Percentiles rank a stretch among this genome's conserved stretches.
Conservation (phyloP, 1,284 basidiomycete genomes). For the Papiliotrema fonsecae region DNA sequence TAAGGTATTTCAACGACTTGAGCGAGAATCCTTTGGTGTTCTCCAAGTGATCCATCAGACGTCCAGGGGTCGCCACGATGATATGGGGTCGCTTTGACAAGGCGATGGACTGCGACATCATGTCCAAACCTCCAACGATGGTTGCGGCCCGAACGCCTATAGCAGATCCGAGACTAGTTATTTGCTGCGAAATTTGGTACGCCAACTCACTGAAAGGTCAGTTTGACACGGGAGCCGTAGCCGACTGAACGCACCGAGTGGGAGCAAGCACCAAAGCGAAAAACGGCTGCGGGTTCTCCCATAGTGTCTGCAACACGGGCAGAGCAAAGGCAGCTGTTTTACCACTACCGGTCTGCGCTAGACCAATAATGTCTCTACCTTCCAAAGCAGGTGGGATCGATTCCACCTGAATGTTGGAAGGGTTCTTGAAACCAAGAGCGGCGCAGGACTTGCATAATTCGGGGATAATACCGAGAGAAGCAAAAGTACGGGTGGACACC, state of each 20-base stretch:
- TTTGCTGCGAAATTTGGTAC: constrained; percentile 97
- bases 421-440: constrained; percentile 75
- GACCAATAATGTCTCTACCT: constrained; percentile 93
- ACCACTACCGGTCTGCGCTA: constrained; percentile 94
- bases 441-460: constrained; percentile 83
- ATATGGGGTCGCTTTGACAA: constrained; percentile 90
- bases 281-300: constrained; percentile 90
- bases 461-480: constrained; percentile 74
- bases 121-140: constrained; percentile 93
- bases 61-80: constrained; percentile 94
- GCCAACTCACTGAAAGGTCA: constrained; percentile 70
- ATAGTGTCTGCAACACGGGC: constrained; percentile 92
- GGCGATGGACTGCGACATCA: constrained; percentile 87
- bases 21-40: constrained; percentile 97
- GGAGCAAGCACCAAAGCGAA: constrained; percentile 94
- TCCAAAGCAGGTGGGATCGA: constrained; percentile 85
- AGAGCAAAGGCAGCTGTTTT: constrained; percentile 97
- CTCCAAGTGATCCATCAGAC: constrained; percentile 91
- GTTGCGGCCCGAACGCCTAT: constrained; percentile 89
- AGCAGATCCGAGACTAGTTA: constrained; percentile 85
- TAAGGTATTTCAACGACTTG: constrained; percentile 81
- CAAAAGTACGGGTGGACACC: constrained; percentile 48
- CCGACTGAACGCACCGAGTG: constrained; percentile 56
- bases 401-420: constrained; percentile 88
- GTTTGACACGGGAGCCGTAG: neutral